Evolutionary conservation across 2,329 filamentous ascomycete species (phyloP), one percentile per base, ranked within the genome.

Genomic region (Phialophora tarda): DNA sequence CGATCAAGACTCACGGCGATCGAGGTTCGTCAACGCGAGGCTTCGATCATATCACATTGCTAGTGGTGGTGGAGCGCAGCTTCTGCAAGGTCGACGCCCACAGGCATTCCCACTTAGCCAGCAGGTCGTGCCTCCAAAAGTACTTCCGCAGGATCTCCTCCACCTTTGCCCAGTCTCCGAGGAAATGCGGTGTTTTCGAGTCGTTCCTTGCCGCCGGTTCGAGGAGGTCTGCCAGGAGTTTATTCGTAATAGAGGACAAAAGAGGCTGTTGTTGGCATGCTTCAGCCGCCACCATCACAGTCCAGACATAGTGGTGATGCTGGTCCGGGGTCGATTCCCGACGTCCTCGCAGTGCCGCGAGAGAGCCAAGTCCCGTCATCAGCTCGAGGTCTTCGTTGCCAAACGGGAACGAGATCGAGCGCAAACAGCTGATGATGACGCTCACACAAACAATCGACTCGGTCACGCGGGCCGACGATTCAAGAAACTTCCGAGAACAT

Each of bases 371-470:
- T 12, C 21, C 24, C 12, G 21, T 24, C 58, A 60, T 7, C 38
- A 51, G 38, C 10, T 26, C 21, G 3, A 48, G 38, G 17, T 60
- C 58, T 48, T 50, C 32, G 1, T 38, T 24, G 14, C 58, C n/a
- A 28, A 51, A 60, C 5, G 34, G 24, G 26, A 30, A 32, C 26
- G 58, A 54, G 26, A 26, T 17, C 4, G 48, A 62, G 4, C 59
- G 59, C 59, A 54, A 32, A 30, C 47, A 26, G 24, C 23, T 44
- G 21, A 62, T 21, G n/a, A 62, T 38, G 47, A 62, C 17, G 48
- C 59, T 62, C 23, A 62, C 28, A 24, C 59, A 55, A 12, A 55
- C 59, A 55, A 62, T 34, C 2, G 47, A 41, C 30, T 62, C 59
- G 14, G 59, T 62, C 28, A 62, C 48, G 21, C 59, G 59, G 11